Evolutionary conservation across 2,329 filamentous ascomycete species (phyloP), one percentile per base, ranked within the genome.

Genomic region (Fusarium ambrosium): DNA sequence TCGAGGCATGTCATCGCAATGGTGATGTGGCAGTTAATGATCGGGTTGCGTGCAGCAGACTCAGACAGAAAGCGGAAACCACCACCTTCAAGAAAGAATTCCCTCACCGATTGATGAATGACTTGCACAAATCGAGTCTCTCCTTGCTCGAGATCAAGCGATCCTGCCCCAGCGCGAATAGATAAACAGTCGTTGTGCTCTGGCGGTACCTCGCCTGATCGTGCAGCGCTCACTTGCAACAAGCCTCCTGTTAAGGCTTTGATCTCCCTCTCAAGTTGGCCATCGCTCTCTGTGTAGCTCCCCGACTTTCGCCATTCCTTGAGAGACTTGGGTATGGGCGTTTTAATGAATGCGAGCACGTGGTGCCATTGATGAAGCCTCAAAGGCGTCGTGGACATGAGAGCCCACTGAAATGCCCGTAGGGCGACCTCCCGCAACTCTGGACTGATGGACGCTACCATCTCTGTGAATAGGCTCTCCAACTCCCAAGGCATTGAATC

Each of bases 291-390:
- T 0, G 68, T 73, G 4, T 64, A 70, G 0, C 39, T 7, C 0
- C 51, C n/a, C 0, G 72, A 76, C 0, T 9, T 4, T 6, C 66
- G 43, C 74, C 70, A 76, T 0, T 56, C n/a, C 0, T 5, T 2
- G 0, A 75, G 55, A 0, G 74, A 75, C 0, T 14, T 32, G 5
- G 68, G 70, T 0, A n/a, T 2, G 0, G 65, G 51, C 2, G 20
- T 1, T 3, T 16, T 55, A 11, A 72, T 63, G 8, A 76, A 76
- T 0, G 68, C 74, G 1, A 76, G 2, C 2, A 75, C 45, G 2
- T 76, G 73, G 37, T 75, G 65, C 74, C 71, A 76, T 16, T 76
- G 68, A 7, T 72, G 36, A 22, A 76, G 34, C 0, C 70, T 60
- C 0, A 76, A 29, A 0, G 74, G 66, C 6, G 51, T 60, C 2